These are phyloP conservation scores for Microbotryum intermedium DNA, from an alignment of 1,284 basidiomycete genomes.

Conservation along the genomic window DNA sequence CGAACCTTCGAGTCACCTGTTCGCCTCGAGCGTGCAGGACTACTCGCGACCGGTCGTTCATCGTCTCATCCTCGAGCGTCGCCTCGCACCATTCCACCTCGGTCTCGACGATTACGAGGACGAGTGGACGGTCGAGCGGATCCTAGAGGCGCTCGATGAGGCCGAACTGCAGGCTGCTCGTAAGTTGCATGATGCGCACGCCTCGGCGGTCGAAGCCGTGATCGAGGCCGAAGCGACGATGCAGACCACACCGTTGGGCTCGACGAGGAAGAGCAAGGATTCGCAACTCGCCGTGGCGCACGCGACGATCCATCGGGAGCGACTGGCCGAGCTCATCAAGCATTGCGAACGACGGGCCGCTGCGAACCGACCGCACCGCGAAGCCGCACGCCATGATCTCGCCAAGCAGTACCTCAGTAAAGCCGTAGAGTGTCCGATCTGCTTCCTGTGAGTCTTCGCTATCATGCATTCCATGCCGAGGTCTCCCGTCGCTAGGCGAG, in stretches of 20 bases:
- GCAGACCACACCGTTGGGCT: constrained; percentile 5
- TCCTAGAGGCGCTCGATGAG: constrained; percentile 51
- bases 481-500: too few relatives aligned
- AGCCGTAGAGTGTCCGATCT: constrained; percentile 97
- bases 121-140: constrained; percentile 72
- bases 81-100: constrained; percentile 89
- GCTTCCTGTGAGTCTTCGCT: constrained; percentile 71
- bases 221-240: constrained; percentile 21
- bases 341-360: constrained; percentile 3
- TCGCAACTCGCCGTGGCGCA: constrained; percentile 10
- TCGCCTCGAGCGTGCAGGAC: constrained; percentile 54
- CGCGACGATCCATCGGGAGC: constrained; percentile 19
- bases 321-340: constrained; percentile 28
- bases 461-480: not conserved
- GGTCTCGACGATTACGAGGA: constrained; percentile 88
- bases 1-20: constrained; percentile 80
- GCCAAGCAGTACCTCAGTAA: constrained; percentile 57
- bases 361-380: too few relatives aligned
- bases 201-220: constrained; percentile 20
- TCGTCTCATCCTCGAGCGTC: constrained; percentile 74
- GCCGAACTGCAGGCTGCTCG: constrained; percentile 21
- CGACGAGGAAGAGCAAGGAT: constrained; percentile 27
- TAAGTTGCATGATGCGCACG: constrained; percentile 22
- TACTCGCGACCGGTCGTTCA: constrained; percentile 70
- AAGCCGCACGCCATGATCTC: constrained; percentile 4